Conservation (phyloP, 2,329 filamentous ascomycete species). For the Ilyonectria sp. region DNA sequence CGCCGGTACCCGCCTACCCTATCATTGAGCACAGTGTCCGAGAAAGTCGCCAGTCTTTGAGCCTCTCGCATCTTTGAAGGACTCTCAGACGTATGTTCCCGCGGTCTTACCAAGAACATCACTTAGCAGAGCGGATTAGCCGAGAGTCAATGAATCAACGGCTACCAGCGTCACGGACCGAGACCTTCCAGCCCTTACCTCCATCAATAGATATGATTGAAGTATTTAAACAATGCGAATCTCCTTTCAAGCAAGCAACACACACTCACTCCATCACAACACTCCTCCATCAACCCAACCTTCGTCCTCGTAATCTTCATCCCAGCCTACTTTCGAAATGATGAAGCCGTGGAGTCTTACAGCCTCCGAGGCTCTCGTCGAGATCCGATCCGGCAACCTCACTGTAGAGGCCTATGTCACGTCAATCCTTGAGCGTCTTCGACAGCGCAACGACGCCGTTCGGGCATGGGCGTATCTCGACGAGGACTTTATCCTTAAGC, state of each 20-base stretch:
- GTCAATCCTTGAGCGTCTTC: conserved; percentile 63
- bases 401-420: conserved; percentile 66
- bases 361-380: conserved; percentile 59
- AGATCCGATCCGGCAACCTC: conserved; percentile 58
- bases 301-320: neutral
- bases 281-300: conserved; percentile 8
- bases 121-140: neutral
- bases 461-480: conserved; percentile 68
- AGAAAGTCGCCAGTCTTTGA: neutral
- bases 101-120: conserved; percentile 7
- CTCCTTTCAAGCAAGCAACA: no score
- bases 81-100: neutral
- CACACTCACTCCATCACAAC: no score
- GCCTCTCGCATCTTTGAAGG: conserved; percentile 1
- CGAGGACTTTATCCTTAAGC: conserved; percentile 60
- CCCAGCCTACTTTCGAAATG: conserved; percentile 24
- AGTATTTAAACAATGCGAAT: neutral
- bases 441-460: conserved; percentile 59
- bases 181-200: neutral
- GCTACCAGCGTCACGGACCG: neutral
- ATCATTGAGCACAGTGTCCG: neutral
- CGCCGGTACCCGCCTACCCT: conserved; percentile 1
- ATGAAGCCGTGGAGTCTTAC: conserved; percentile 51
- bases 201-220: neutral
- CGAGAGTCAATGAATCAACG: neutral